Evolutionary conservation across 2,329 filamentous ascomycete species (phyloP).

Genomic region (Dactylellina haptotyla): DNA sequence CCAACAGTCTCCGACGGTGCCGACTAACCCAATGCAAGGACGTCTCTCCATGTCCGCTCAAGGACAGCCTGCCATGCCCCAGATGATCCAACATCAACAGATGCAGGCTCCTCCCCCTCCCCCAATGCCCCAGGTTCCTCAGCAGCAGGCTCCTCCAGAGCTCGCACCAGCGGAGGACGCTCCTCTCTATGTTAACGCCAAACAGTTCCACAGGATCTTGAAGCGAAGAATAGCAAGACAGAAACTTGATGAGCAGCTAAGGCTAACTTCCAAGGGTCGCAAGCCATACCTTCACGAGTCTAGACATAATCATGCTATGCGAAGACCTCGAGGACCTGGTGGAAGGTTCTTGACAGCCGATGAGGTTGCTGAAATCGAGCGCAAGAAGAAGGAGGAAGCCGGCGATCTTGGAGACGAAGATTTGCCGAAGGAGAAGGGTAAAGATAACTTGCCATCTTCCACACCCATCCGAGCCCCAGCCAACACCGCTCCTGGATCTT

Average conservation of each 20-base stretch:
- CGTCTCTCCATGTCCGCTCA: constrained; percentile 50
- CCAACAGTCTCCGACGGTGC: constrained; percentile 49
- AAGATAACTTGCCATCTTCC: constrained; percentile 55
- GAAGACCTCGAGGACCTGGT: constrained; percentile 88
- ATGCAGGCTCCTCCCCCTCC: constrained; percentile 62
- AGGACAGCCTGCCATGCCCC: constrained; percentile 44
- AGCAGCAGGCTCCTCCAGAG: constrained; percentile 80
- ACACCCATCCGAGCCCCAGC: constrained; percentile 41
- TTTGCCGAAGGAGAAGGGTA: constrained; percentile 52
- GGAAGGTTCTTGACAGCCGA: constrained; percentile 96
- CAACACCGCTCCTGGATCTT: constrained; percentile 54
- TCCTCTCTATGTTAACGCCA: constrained; percentile 96
- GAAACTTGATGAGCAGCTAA: constrained; percentile 88
- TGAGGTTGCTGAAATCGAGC: constrained; percentile 66
- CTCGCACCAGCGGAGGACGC: constrained; percentile 84
- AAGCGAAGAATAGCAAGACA: constrained; percentile 93
- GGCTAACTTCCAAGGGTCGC: constrained; percentile 90
- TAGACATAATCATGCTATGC: constrained; percentile 97
- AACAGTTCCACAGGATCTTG: constrained; percentile 96
- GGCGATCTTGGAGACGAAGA: constrained; percentile 53
- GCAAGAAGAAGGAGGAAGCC: constrained; percentile 56
- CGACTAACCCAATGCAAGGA: constrained; percentile 47
- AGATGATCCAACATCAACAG: constrained; percentile 56
- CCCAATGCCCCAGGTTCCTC: constrained; percentile 69
- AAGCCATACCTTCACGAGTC: constrained; percentile 98